Evolutionary conservation across 306 rosid genomes (phyloP), one percentile per base, ranked within the genome.

Genomic region (Urtica urens): DNA sequence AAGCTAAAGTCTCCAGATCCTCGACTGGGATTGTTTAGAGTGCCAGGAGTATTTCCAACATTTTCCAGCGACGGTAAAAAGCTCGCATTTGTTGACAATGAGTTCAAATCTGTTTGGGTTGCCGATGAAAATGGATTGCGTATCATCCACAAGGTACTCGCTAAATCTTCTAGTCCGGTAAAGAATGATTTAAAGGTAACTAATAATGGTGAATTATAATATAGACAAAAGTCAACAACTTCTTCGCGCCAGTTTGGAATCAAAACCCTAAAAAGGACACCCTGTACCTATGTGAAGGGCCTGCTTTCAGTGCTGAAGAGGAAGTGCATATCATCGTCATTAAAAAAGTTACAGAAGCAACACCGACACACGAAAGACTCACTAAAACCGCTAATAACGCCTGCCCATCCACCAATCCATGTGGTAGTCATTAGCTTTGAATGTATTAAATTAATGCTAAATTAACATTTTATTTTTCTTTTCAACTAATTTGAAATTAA

Each of bases 61-160:
- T 49, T 49, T 26, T 49, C 54, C 38, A 14, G 18, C 27, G 54
- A 49, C 23, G 54, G 54, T 23, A 16, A 23, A 1, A 12, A 26
- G 39, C 38, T 49, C 10, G 54, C 54, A 6, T 49, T 49, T 6
- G 54, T 49, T 10, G 54, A 49, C 38, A 49, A 49, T 49, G 54
- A 49, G 38, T 49, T 49, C 38, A 49, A 49, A 25, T 37, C 54
- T 7, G 12, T 49, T 15, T 49, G 54, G 54, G 38, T 49, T 2
- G 54, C 54, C 7, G 54, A 49, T 26, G 19, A 9, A 22, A 27
- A 18, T 16, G 54, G 54, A 6, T 23, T 49, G 54, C 54, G 54
- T 6, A 16, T 49, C 19, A 38, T 49, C 30, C 19, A 10, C 38
- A 9, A 49, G 23, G 26, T 49, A 29, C 0, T 35, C n/a, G n/a